Evolutionary conservation across 176 grass and related monocot species (phyloP).

Genomic region (Eragrostis curvula): DNA sequence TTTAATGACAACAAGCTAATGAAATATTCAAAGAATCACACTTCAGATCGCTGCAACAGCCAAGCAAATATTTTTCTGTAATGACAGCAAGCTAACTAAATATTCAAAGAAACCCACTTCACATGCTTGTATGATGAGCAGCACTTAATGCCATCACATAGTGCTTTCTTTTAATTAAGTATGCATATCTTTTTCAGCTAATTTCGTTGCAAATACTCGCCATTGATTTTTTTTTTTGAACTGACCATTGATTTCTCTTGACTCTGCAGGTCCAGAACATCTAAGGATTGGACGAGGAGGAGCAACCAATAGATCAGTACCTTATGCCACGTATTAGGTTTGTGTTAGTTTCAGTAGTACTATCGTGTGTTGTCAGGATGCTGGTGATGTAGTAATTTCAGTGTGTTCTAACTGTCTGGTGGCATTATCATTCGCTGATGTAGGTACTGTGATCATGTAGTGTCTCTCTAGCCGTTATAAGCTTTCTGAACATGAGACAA

Average conservation of each 20-base stretch:
- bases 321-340: slow-evolving; percentile 11
- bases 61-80: slow-evolving; percentile 27
- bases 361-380: slow-evolving; percentile 31
- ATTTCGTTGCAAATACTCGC: neutral
- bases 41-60: slow-evolving; percentile 23
- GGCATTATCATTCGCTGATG: slow-evolving; percentile 18
- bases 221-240: too few species aligned
- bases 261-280: slow-evolving; percentile 37
- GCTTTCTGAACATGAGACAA: neutral
- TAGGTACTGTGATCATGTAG: slow-evolving; percentile 14
- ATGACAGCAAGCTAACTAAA: neutral
- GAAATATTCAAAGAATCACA: slow-evolving; percentile 31
- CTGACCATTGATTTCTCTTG: neutral
- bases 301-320: neutral
- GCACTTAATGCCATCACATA: neutral
- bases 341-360: slow-evolving; percentile 27
- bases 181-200: neutral
- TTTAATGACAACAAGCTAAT: slow-evolving; percentile 14
- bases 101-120: slow-evolving; percentile 22
- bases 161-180: neutral
- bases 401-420: slow-evolving; percentile 2
- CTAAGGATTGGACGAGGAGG: slow-evolving; percentile 16
- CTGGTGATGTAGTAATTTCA: slow-evolving; percentile 18
- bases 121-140: slow-evolving; percentile 32
- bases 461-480: slow-evolving; percentile 14